Evolutionary conservation across 768 basidiomycete species (phyloP).

Genomic region (Dioszegia aurantiaca): DNA sequence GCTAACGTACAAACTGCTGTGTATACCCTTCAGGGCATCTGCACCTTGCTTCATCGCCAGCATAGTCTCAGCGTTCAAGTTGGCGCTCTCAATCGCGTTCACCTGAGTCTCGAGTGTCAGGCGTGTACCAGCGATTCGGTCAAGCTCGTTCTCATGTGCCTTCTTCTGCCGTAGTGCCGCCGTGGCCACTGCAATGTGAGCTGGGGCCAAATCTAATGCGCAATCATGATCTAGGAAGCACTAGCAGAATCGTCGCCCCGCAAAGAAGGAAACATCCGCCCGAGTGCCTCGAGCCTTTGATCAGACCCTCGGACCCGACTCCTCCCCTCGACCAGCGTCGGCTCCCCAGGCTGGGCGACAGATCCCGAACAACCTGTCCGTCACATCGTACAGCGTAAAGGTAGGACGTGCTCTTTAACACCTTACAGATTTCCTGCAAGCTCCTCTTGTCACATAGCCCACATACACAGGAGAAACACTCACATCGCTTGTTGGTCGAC

Average conservation of each 20-base stretch:
- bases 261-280: no score
- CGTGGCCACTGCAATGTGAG: constrained; percentile 65
- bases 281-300: no score
- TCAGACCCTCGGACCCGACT: no score
- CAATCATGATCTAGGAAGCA: background rate
- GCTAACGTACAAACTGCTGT: constrained; percentile 84
- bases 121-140: constrained; percentile 76
- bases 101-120: constrained; percentile 94
- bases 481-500: constrained; percentile 87
- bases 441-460: no score
- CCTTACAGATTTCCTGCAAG: no score
- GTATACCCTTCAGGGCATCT: constrained; percentile 60
- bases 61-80: constrained; percentile 97
- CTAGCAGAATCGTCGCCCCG: background rate
- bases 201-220: background rate
- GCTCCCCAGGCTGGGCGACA: no score
- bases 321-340: no score
- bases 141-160: constrained; percentile 77
- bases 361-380: no score
- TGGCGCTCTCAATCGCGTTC: constrained; percentile 93
- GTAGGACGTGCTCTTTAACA: no score
- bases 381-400: no score
- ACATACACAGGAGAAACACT: constrained; percentile 54
- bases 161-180: constrained; percentile 92
- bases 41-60: constrained; percentile 93